phyloP scores from a whole-genome alignment of 257 asterid species.

The Phtheirospermum japonicum region DNA sequence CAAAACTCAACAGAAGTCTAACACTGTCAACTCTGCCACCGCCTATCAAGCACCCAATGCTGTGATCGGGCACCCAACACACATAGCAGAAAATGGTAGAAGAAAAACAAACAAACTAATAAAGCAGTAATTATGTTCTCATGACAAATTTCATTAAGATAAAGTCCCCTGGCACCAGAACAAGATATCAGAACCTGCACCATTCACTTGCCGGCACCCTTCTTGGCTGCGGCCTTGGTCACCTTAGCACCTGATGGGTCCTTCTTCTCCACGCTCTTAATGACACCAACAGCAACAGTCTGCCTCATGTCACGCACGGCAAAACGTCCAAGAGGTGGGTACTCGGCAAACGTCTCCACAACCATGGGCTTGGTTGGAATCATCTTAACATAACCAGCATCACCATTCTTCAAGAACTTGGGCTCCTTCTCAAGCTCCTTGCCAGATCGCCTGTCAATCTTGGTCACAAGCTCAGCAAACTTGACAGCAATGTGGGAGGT shows the following conservation, averaged over 20 bases:
- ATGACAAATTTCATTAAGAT: neutral
- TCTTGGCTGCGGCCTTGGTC: constrained; percentile 42
- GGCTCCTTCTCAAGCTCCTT: constrained; percentile 70
- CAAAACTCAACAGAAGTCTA: neutral
- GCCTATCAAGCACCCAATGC: constrained; percentile 39
- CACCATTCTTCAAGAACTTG: constrained; percentile 65
- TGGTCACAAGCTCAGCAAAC: constrained; percentile 51
- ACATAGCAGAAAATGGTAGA: constrained; percentile 2
- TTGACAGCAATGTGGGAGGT: constrained; percentile 69
- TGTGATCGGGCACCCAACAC: constrained; percentile 23
- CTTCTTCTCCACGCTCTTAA: too few relatives aligned
- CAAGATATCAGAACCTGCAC: neutral
- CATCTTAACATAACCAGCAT: constrained; percentile 53
- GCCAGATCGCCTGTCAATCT: constrained; percentile 50
- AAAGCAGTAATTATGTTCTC: neutral
- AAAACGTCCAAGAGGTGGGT: constrained; percentile 52
- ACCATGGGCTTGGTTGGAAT: constrained; percentile 60
- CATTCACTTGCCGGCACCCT: constrained; percentile 24
- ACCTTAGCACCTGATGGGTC: constrained; percentile 19
- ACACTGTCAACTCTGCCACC: constrained; percentile 22
- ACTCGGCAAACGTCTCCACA: constrained; percentile 42
- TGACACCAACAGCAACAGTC: too few relatives aligned
- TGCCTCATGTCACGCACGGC: constrained; percentile 44
- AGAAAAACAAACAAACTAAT: neutral
- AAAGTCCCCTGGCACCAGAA: neutral